A percentile compares a stretch with the other conserved stretches of the same genome.
These are phyloP conservation scores for Ophiostoma ulmi DNA, from an alignment of 2,329 filamentous ascomycete genomes.

Conservation along the genomic window DNA sequence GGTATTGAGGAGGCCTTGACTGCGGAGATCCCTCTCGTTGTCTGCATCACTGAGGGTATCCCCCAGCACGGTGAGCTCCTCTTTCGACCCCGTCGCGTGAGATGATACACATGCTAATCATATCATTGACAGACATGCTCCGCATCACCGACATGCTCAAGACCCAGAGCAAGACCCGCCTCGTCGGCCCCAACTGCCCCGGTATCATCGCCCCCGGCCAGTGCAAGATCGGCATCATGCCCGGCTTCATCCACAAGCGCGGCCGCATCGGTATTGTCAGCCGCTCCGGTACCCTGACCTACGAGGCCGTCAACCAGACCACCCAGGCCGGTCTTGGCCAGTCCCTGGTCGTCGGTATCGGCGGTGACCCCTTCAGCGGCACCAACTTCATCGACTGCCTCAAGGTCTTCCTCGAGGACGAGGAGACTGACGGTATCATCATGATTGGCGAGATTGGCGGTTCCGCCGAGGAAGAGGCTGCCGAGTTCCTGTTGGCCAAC, in stretches of 20 bases:
- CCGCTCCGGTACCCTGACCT: conserved; percentile 94
- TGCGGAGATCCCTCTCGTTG: conserved; percentile 89
- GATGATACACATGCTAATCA: not conserved
- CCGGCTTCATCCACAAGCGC: conserved; percentile 99
- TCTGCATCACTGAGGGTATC: conserved; percentile 97
- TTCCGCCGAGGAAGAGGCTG: conserved; percentile 94
- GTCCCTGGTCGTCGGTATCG: conserved; percentile 96
- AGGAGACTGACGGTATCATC: conserved; percentile 97
- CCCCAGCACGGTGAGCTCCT: conserved; percentile 79
- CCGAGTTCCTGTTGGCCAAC: conserved; percentile 87
- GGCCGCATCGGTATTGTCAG: conserved; percentile 98
- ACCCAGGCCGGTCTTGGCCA: conserved; percentile 94
- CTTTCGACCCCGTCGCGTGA: not conserved
- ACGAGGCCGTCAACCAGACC: conserved; percentile 99
- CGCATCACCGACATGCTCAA: conserved; percentile 97
- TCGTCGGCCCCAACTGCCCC: conserved; percentile 97
- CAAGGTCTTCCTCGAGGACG: conserved; percentile 90
- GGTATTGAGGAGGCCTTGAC: conserved; percentile 95
- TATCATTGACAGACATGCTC: conserved; percentile 71
- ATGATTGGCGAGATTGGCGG: conserved; percentile 99
- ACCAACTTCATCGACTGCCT: conserved; percentile 99
- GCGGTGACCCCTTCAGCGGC: conserved; percentile 96
- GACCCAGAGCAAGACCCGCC: conserved; percentile 91
- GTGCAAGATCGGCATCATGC: conserved; percentile 99
- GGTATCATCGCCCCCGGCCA: conserved; percentile 92